These are phyloP conservation scores for Phytopythium ostracodes DNA, from an alignment of 352 stramenopile species.

Conservation along the genomic window DNA sequence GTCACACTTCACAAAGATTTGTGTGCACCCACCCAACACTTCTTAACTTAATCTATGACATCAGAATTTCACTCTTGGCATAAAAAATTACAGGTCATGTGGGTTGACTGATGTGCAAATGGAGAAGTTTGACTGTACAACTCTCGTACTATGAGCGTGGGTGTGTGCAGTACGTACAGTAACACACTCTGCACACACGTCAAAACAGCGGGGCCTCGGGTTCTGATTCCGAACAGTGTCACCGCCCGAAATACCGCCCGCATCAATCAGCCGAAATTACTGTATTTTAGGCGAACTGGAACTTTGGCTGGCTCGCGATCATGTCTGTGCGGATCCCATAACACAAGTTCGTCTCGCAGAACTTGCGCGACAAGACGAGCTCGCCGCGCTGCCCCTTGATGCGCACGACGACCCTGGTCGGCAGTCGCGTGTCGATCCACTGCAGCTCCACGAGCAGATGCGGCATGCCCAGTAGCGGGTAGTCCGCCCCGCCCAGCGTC, in stretches of 20 bases:
- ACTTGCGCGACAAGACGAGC: conserved; percentile 31
- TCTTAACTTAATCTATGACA: too few relatives aligned
- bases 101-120: too few relatives aligned
- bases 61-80: too few relatives aligned
- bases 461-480: conserved; percentile 40
- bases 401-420: conserved; percentile 39
- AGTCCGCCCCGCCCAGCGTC: conserved; percentile 29
- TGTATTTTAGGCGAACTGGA: background rate
- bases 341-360: conserved; percentile 35
- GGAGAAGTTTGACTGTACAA: too few relatives aligned
- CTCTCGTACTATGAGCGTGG: too few relatives aligned
- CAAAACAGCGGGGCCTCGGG: too few relatives aligned
- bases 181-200: too few relatives aligned
- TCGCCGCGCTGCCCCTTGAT: conserved; percentile 21
- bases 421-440: conserved; percentile 61
- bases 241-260: background rate
- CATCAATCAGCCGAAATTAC: background rate
- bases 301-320: conserved; percentile 1
- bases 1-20: too few relatives aligned
- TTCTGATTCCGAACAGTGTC: background rate
- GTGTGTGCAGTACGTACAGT: too few relatives aligned
- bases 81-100: too few relatives aligned
- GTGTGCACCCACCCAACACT: too few relatives aligned
- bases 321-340: conserved; percentile 22
- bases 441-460: conserved; percentile 51